These are phyloP conservation scores for Monosporozyma aerobia DNA, from an alignment of 805 yeast genomes.

Conservation along the genomic window DNA sequence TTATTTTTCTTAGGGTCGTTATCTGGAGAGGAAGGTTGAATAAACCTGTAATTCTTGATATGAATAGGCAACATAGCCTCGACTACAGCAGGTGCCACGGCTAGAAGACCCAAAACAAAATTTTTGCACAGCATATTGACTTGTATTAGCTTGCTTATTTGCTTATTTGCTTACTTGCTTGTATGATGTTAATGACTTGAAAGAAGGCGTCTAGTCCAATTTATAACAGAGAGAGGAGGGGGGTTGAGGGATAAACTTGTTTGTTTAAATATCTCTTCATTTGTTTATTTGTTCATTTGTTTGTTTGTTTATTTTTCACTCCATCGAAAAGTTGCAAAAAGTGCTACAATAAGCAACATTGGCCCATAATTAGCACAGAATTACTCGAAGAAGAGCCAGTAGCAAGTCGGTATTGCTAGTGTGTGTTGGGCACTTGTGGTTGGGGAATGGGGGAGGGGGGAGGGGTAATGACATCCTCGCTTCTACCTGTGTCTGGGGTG, in stretches of 20 bases:
- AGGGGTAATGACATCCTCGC: too few species aligned
- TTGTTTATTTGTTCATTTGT: too few species aligned
- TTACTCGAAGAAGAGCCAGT: constrained; percentile 6
- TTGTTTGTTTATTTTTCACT: too few species aligned
- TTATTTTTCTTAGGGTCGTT: constrained; percentile 34
- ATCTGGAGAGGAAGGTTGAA: constrained; percentile 38
- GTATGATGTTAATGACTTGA: neutral
- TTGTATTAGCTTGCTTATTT: neutral
- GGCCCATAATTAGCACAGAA: neutral
- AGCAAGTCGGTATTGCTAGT: neutral
- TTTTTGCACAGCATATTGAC: constrained; percentile 3
- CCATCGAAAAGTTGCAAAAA: too few species aligned
- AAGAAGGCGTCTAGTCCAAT: too few species aligned
- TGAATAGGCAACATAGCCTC: constrained; percentile 50
- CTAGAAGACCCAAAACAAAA: constrained; percentile 8
- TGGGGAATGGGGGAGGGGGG: neutral
- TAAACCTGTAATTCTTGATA: constrained; percentile 48
- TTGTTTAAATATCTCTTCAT: too few species aligned
- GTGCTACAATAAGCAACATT: neutral
- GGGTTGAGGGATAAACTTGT: too few species aligned
- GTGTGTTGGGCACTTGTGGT: neutral
- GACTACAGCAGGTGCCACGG: constrained; percentile 12
- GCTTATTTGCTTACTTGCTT: neutral
- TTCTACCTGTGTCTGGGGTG: neutral
- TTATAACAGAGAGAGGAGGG: too few species aligned